Evolutionary conservation across 208 protist genomes (phyloP), one percentile per base, ranked within the genome.

Genomic region (Jaenimonas drosophilae): DNA sequence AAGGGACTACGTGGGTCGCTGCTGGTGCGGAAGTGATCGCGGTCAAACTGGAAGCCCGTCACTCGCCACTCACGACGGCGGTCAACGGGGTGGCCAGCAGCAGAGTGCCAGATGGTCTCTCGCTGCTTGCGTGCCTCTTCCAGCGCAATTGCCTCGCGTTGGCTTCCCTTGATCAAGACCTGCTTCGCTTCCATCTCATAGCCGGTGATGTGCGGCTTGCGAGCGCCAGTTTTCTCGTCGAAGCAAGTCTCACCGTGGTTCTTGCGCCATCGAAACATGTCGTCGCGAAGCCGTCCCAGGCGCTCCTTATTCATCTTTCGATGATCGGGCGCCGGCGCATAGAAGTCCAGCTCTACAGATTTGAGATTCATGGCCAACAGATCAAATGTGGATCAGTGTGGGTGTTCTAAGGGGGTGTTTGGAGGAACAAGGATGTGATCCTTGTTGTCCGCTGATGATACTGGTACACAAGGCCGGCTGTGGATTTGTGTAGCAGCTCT

Each of bases 191-290:
- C 43, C 11, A 37, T 21, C 17, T 51, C 16, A 25, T 49, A 39
- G 29, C 52, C 40, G 2, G 3, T 14, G 6, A 21, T 21, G n/a
- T 19, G 23, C 4, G 17, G 33, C 30, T 23, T 29, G 26, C 45
- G 11, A 5, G 24, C 37, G 21, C 49, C 12, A 16, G 38, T 24
- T 19, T 27, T 27, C 6, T 59, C 32, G 53, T 75, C 44, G 50
- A 59, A 65, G 28, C 19, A 24, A 30, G 49, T 51, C 19, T 45
- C 17, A 2, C 4, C 39, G 31, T 42, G 51, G 55, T 69, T 50
- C 44, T 44, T 47, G 37, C 69, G 64, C 70, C 69, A 82, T 16
- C 55, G 42, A 32, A 59, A 78, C 62, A 83, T 74, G 30, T 30
- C 23, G 23, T 61, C 61, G 32, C 74, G 74, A 47, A 69, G 52